These are phyloP conservation scores for Cladophialophora exuberans DNA, from an alignment of 2,329 filamentous ascomycete species.

Conservation along the genomic window DNA sequence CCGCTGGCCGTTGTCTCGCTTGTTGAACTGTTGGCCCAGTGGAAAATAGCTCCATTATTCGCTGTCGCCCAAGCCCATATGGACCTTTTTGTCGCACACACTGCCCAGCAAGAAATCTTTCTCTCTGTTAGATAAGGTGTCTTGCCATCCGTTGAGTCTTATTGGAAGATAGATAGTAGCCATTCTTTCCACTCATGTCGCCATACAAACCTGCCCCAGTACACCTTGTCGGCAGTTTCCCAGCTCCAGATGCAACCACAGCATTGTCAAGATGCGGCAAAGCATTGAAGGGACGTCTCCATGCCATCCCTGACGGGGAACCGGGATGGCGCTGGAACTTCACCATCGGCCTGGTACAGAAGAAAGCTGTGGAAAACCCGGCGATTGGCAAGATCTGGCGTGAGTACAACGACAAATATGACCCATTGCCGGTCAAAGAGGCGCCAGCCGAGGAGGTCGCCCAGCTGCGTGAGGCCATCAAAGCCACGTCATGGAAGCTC, in stretches of 20 bases:
- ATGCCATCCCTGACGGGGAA: not conserved
- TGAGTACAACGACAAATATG: slow-evolving; percentile 11
- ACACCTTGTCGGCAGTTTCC: slow-evolving; percentile 9
- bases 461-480: not conserved
- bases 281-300: slow-evolving; percentile 1
- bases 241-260: slow-evolving; percentile 2
- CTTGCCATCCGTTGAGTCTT: not conserved
- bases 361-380: slow-evolving; percentile 9
- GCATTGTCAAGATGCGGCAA: slow-evolving; percentile 1
- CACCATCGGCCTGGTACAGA: slow-evolving; percentile 15
- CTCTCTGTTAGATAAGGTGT: not conserved
- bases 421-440: slow-evolving; percentile 7
- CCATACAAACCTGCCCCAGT: not conserved
- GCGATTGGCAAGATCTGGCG: slow-evolving; percentile 10
- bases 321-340: slow-evolving; percentile 16
- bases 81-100: not conserved
- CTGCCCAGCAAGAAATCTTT: not conserved
- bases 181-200: not conserved
- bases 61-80: not conserved
- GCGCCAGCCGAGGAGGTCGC: not conserved
- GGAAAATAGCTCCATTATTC: not conserved
- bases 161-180: not conserved
- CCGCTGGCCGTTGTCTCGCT: not conserved
- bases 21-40: not conserved
- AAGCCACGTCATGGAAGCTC: slow-evolving; percentile 11